Conservation (phyloP, 805 yeast species). For the Hanseniaspora singularis region DNA sequence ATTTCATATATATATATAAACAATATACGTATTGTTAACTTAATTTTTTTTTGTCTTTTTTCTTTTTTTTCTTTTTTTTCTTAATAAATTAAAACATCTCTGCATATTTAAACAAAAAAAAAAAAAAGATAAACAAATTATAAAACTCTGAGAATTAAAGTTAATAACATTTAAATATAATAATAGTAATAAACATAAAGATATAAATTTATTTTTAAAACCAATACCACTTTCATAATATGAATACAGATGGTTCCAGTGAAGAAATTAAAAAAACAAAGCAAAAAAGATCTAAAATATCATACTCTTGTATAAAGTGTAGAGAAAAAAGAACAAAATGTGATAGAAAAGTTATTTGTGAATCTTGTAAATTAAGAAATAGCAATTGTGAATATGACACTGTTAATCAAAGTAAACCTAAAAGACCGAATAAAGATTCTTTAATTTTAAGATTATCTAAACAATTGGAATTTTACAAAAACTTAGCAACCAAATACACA, state of each 20-base stretch:
- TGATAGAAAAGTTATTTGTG: conserved; percentile 27
- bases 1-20: too few species aligned
- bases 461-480: conserved; percentile 28
- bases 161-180: too few species aligned
- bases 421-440: conserved; percentile 26
- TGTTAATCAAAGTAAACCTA: conserved; percentile 26
- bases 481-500: conserved; percentile 20
- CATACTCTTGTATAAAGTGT: conserved; percentile 29
- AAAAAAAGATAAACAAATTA: too few species aligned
- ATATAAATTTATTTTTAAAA: too few species aligned
- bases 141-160: too few species aligned
- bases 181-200: too few species aligned
- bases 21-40: too few species aligned
- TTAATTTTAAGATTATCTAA: conserved; percentile 24
- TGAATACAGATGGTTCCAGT: neutral
- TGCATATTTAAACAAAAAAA: too few species aligned
- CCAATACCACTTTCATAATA: too few species aligned
- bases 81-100: too few species aligned
- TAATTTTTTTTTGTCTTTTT: too few species aligned
- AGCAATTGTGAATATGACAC: conserved; percentile 27
- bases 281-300: conserved; percentile 25
- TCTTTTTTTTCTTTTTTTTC: too few species aligned
- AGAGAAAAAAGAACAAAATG: conserved; percentile 28
- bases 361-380: conserved; percentile 24
- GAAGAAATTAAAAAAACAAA: neutral